Conservation (phyloP, 257 asterid species). For the Nemophila menziesii region DNA sequence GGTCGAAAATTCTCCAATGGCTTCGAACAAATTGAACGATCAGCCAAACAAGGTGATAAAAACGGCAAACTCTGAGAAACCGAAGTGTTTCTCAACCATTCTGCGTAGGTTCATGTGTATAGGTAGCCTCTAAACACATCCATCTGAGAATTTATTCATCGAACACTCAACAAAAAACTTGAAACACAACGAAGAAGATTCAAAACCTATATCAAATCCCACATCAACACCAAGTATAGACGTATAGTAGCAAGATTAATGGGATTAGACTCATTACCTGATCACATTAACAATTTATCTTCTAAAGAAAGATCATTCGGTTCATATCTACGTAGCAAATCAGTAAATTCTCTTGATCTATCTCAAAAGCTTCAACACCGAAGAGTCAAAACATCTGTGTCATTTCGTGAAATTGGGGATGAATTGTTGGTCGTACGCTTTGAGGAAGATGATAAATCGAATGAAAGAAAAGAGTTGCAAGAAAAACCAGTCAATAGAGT, state of each 20-base stretch:
- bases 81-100: slow-evolving; percentile 25
- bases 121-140: slow-evolving; percentile 44
- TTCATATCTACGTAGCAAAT: slow-evolving; percentile 38
- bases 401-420: slow-evolving; percentile 25
- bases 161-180: slow-evolving; percentile 1
- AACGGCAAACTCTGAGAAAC: slow-evolving; percentile 17
- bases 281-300: not conserved
- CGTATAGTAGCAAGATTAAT: slow-evolving; percentile 55
- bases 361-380: slow-evolving; percentile 21
- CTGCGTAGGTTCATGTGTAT: slow-evolving; percentile 24
- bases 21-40: too few species aligned
- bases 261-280: slow-evolving; percentile 53
- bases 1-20: not conserved
- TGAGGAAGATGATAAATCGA: slow-evolving; percentile 9
- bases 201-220: not conserved
- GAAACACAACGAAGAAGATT: not conserved
- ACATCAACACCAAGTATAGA: slow-evolving; percentile 31
- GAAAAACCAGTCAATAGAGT: slow-evolving; percentile 3
- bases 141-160: slow-evolving; percentile 22
- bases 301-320: slow-evolving; percentile 21
- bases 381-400: slow-evolving; percentile 36
- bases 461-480: slow-evolving; percentile 3
- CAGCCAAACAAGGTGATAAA: too few species aligned
- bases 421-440: not conserved
- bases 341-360: slow-evolving; percentile 37